These are phyloP conservation scores for Fraxinus platypoda DNA, from an alignment of 305 asterid genomes.

Conservation along the genomic window DNA sequence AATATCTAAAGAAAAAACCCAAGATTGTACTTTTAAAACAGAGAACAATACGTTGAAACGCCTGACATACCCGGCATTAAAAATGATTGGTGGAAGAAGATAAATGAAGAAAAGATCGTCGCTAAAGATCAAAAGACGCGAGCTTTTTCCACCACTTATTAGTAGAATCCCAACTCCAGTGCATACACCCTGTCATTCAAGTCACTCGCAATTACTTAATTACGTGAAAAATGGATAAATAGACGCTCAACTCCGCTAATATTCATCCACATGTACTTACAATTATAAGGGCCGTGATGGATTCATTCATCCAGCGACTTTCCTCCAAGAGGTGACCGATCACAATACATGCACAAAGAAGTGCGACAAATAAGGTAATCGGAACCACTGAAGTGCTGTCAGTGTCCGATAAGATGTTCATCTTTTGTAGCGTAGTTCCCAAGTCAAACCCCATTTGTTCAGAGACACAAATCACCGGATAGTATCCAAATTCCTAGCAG, in stretches of 20 bases:
- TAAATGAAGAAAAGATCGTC: conserved; percentile 94
- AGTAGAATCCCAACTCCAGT: conserved; percentile 86
- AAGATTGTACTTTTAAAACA: background rate
- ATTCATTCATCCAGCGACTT: conserved; percentile 94
- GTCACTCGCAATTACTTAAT: background rate
- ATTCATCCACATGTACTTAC: conserved; percentile 44
- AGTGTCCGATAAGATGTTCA: conserved; percentile 44
- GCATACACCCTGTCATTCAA: conserved; percentile 57
- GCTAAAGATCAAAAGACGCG: conserved; percentile 80
- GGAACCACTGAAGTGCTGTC: conserved; percentile 73
- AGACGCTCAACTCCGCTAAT: background rate
- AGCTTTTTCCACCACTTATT: conserved; percentile 72
- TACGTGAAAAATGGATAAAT: background rate
- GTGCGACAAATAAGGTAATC: conserved; percentile 70
- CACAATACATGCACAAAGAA: conserved; percentile 78
- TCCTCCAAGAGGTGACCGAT: conserved; percentile 94
- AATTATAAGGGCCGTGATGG: conserved; percentile 85
- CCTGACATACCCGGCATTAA: conserved; percentile 79
- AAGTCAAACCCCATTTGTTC: conserved; percentile 43
- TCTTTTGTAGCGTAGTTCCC: conserved; percentile 33
- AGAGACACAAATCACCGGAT: conserved; percentile 20
- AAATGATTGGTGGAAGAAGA: conserved; percentile 97
- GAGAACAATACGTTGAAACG: conserved; percentile 2
- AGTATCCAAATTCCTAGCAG: conserved; percentile 1
- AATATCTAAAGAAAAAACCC: background rate